These are phyloP conservation scores for Nyctanthes arbortristis DNA, from an alignment of 257 asterid species.

Conservation along the genomic window DNA sequence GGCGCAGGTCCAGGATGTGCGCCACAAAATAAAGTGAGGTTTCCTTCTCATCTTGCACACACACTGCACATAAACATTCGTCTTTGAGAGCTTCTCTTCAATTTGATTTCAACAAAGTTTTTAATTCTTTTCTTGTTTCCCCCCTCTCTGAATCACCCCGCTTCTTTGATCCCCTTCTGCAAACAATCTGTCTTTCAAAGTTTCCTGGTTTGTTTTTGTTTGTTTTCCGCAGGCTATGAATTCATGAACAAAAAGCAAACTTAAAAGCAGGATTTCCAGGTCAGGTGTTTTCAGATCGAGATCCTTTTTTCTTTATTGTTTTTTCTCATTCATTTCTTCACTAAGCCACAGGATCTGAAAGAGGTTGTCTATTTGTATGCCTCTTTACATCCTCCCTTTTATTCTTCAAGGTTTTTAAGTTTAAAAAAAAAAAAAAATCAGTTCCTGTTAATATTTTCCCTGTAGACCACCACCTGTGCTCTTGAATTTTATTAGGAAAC, in stretches of 20 bases:
- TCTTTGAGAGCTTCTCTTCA: not conserved
- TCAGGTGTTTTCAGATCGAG: slow-evolving; percentile 86
- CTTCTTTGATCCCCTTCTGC: slow-evolving; percentile 90
- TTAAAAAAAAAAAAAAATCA: too few relatives aligned
- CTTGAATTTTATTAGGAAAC: slow-evolving; percentile 67
- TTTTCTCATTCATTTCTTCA: not conserved
- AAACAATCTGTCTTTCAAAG: slow-evolving; percentile 55
- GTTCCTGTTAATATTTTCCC: slow-evolving; percentile 1
- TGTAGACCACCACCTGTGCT: slow-evolving; percentile 37
- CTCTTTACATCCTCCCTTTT: slow-evolving; percentile 32
- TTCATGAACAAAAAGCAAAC: slow-evolving; percentile 45
- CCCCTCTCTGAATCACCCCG: slow-evolving; percentile 61
- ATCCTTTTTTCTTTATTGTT: slow-evolving; percentile 33
- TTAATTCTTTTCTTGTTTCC: not conserved
- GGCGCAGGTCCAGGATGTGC: slow-evolving; percentile 9
- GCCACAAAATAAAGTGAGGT: slow-evolving; percentile 45
- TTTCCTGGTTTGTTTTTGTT: slow-evolving; percentile 42
- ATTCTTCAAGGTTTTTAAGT: too few relatives aligned
- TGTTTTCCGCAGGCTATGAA: slow-evolving; percentile 23
- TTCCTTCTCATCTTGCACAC: slow-evolving; percentile 61
- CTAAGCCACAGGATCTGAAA: slow-evolving; percentile 28
- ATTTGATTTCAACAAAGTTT: not conserved
- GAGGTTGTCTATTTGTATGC: slow-evolving; percentile 73
- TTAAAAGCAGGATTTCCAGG: slow-evolving; percentile 42
- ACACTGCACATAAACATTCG: slow-evolving; percentile 26